Percentiles rank a stretch among this genome's conserved stretches.
Evolutionary conservation across 805 yeast genomes (phyloP).

Genomic region (Henningerozyma blattae): DNA sequence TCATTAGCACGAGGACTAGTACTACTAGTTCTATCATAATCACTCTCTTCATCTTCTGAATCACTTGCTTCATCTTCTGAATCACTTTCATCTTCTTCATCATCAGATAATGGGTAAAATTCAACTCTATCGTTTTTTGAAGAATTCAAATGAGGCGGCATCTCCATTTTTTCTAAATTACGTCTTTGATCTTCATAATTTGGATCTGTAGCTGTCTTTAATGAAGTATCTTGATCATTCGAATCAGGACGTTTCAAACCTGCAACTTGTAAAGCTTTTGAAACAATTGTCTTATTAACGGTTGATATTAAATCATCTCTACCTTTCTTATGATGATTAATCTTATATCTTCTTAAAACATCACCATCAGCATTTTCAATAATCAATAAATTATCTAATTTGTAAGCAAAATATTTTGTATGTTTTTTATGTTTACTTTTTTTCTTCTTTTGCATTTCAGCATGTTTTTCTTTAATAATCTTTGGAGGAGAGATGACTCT

Average conservation of each 20-base stretch:
- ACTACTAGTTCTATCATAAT: slow-evolving; percentile 9
- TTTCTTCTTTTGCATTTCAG: slow-evolving; percentile 5
- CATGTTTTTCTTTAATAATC: not conserved
- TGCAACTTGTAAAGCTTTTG: slow-evolving; percentile 41
- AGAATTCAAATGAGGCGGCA: slow-evolving; percentile 4
- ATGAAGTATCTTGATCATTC: slow-evolving; percentile 1
- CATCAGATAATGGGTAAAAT: slow-evolving; percentile 1
- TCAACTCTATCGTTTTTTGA: slow-evolving; percentile 3
- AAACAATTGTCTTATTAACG: slow-evolving; percentile 15
- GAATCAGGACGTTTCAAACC: slow-evolving; percentile 30
- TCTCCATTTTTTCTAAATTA: too few relatives aligned
- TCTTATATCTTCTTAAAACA: slow-evolving; percentile 67
- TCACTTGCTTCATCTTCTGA: slow-evolving; percentile 13
- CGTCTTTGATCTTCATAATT: too few relatives aligned
- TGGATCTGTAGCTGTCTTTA: not conserved
- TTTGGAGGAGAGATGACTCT: slow-evolving; percentile 1
- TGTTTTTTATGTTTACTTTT: slow-evolving; percentile 7
- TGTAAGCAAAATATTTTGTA: slow-evolving; percentile 49
- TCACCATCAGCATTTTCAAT: slow-evolving; percentile 92
- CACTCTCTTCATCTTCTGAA: slow-evolving; percentile 14
- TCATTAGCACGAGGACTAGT: slow-evolving; percentile 3
- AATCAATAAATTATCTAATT: slow-evolving; percentile 62
- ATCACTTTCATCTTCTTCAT: slow-evolving; percentile 1
- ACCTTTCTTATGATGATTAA: slow-evolving; percentile 39
- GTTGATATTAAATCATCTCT: slow-evolving; percentile 2